phyloP scores from a whole-genome alignment of 2,329 filamentous ascomycete genomes.

The Venturia carpophila region DNA sequence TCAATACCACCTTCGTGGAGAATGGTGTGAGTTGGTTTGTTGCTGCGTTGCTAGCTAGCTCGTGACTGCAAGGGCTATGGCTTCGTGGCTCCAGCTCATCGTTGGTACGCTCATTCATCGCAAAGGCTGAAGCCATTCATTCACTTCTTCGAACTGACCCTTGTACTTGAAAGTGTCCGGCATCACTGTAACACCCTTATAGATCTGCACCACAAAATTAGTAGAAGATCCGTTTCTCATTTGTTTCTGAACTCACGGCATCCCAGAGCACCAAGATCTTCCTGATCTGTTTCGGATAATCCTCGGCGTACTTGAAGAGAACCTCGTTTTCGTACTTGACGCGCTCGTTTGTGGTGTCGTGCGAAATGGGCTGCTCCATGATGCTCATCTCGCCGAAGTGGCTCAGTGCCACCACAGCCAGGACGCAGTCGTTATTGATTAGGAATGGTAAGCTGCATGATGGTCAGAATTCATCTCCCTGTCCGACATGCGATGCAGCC shows the following conservation, averaged over 20 bases:
- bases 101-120: background rate
- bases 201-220: constrained; percentile 38
- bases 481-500: constrained; percentile 22
- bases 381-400: constrained; percentile 56
- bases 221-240: background rate
- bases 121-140: constrained; percentile 45
- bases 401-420: constrained; percentile 73
- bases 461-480: constrained; percentile 23
- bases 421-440: constrained; percentile 62
- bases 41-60: background rate
- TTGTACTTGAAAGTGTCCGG: constrained; percentile 42
- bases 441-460: constrained; percentile 52
- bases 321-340: constrained; percentile 40
- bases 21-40: no score
- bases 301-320: constrained; percentile 51
- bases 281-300: constrained; percentile 51
- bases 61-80: background rate
- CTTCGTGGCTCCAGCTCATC: background rate
- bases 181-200: constrained; percentile 49
- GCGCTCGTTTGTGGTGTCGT: constrained; percentile 25
- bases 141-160: constrained; percentile 50
- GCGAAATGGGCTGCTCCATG: constrained; percentile 21
- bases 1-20: background rate
- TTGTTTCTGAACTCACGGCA: constrained; percentile 42
- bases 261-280: constrained; percentile 58